A percentile compares a stretch with the other conserved stretches of the same genome.
These are phyloP conservation scores for Fusarium equiseti DNA, from an alignment of 2,329 filamentous ascomycete genomes.

Conservation along the genomic window DNA sequence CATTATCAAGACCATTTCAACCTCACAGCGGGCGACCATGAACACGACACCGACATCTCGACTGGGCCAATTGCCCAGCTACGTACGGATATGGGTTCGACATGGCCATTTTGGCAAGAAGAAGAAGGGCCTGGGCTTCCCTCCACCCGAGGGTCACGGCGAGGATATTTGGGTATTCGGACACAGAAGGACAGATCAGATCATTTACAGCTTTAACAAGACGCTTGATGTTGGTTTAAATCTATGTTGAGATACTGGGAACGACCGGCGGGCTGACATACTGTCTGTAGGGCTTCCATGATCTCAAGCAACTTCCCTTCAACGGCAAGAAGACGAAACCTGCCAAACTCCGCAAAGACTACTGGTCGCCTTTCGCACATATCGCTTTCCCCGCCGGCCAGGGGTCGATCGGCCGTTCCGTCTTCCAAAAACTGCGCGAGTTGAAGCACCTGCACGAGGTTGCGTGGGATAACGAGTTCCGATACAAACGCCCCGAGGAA, in stretches of 20 bases:
- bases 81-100: slow-evolving; percentile 58
- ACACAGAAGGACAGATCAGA: slow-evolving; percentile 63
- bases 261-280: background rate
- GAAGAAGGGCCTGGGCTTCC: slow-evolving; percentile 42
- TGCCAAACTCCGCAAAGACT: slow-evolving; percentile 73
- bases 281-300: slow-evolving; percentile 53
- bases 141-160: slow-evolving; percentile 59
- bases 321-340: slow-evolving; percentile 76
- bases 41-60: slow-evolving; percentile 52
- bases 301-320: slow-evolving; percentile 70
- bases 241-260: background rate
- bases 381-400: slow-evolving; percentile 68
- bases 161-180: slow-evolving; percentile 69
- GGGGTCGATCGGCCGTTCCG: slow-evolving; percentile 67
- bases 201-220: slow-evolving; percentile 64
- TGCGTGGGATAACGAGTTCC: slow-evolving; percentile 66
- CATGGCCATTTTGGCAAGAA: slow-evolving; percentile 49
- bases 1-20: slow-evolving; percentile 39
- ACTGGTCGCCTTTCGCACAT: slow-evolving; percentile 72
- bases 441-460: slow-evolving; percentile 73
- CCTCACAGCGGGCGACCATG: slow-evolving; percentile 51
- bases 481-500: slow-evolving; percentile 54
- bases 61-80: slow-evolving; percentile 58
- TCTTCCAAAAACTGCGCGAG: slow-evolving; percentile 74
- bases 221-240: slow-evolving; percentile 59